These are phyloP conservation scores for Hypomontagnella monticulosa DNA, from an alignment of 495 filamentous ascomycete species.

Conservation along the genomic window DNA sequence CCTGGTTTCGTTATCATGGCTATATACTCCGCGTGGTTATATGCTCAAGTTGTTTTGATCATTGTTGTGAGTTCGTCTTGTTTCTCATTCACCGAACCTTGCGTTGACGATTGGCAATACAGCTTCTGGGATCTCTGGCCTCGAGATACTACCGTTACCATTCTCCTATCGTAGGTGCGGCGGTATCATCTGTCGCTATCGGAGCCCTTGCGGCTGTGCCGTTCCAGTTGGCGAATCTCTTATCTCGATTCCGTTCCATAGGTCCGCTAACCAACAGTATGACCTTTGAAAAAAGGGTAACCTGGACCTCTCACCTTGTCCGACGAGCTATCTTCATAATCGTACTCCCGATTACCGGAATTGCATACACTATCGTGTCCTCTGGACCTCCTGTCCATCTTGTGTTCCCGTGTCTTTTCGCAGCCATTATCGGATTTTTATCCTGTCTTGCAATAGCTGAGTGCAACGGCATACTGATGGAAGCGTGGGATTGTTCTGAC, in stretches of 20 bases:
- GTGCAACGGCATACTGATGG: constrained; percentile 81
- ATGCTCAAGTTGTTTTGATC: constrained; percentile 74
- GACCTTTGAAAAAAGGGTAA: constrained; percentile 66
- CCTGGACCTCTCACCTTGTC: constrained; percentile 73
- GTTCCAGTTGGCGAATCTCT: constrained; percentile 73
- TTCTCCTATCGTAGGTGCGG: constrained; percentile 70
- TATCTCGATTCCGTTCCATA: constrained; percentile 67
- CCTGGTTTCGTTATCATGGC: constrained; percentile 76
- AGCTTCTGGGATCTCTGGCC: constrained; percentile 71
- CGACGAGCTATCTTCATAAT: constrained; percentile 72
- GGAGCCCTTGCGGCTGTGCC: constrained; percentile 75
- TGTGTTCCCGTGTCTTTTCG: constrained; percentile 71
- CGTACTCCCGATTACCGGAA: constrained; percentile 69
- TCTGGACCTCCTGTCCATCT: constrained; percentile 65
- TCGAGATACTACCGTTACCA: constrained; percentile 69
- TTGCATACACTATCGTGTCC: constrained; percentile 71
- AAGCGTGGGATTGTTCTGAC: constrained; percentile 80
- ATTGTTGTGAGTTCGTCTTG: constrained; percentile 61
- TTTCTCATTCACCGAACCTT: constrained; percentile 2
- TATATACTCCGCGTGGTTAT: constrained; percentile 78
- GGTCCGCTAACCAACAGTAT: constrained; percentile 66
- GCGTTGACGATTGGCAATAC: constrained; percentile 39
- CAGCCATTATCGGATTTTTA: constrained; percentile 71
- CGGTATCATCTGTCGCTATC: constrained; percentile 68
- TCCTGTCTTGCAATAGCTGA: constrained; percentile 78